A percentile compares a stretch with the other conserved stretches of the same genome.
Evolutionary conservation across 2,329 filamentous ascomycete genomes (phyloP).

Genomic region (Talaromyces piceae): DNA sequence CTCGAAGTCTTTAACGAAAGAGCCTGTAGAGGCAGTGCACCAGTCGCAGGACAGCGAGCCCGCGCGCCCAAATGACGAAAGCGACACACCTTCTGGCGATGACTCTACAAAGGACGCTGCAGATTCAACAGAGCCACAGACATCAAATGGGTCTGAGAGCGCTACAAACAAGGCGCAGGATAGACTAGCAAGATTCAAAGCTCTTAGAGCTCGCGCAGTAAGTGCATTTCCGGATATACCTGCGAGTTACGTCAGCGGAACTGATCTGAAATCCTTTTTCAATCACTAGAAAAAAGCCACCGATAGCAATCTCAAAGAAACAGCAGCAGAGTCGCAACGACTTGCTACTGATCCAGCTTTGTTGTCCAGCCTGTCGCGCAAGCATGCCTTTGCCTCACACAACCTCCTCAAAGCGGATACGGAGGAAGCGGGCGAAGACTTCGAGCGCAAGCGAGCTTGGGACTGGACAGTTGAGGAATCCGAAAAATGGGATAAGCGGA

Average conservation of each 20-base stretch:
- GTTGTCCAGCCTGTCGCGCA: constrained; percentile 70
- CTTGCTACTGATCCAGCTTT: constrained; percentile 69
- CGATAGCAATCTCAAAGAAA: constrained; percentile 67
- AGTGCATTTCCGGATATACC: too few species aligned
- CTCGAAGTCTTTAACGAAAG: background rate
- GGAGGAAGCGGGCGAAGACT: constrained; percentile 78
- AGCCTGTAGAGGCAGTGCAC: background rate
- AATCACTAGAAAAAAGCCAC: constrained; percentile 38
- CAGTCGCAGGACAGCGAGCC: background rate
- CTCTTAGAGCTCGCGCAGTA: constrained; percentile 69
- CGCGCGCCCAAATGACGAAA: background rate
- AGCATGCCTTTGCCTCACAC: constrained; percentile 79
- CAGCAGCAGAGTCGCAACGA: constrained; percentile 73
- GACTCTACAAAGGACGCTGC: background rate
- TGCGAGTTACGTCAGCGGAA: too few species aligned
- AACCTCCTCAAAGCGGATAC: constrained; percentile 91
- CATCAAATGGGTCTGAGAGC: constrained; percentile 8
- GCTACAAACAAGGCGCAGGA: constrained; percentile 43
- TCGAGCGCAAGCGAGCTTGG: constrained; percentile 96
- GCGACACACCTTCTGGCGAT: constrained; percentile 1
- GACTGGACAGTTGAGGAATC: constrained; percentile 96
- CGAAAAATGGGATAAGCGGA: constrained; percentile 84
- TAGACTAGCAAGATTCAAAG: constrained; percentile 75
- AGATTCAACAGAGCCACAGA: constrained; percentile 5
- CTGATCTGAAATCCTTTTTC: too few species aligned